Evolutionary conservation across 78 protist species (phyloP), one percentile per base, ranked within the genome.

Genomic region (Carpediemonas membranifera): DNA sequence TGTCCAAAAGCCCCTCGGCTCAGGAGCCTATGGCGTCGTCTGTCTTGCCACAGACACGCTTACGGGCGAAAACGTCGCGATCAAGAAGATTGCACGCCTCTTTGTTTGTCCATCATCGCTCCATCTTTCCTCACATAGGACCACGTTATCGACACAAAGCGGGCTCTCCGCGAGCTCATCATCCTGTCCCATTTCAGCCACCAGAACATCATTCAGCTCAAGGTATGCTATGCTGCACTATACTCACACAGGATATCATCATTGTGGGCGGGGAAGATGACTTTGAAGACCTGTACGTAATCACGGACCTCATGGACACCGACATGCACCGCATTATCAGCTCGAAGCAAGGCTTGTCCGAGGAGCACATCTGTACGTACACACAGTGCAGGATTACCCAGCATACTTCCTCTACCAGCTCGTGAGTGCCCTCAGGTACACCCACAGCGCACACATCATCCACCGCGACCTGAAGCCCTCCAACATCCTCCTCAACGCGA

Each of bases 311-410:
- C 31, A 84, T 93, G 92, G 97, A 94, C 71, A 92, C 96, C 9
- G 98, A 94, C 64, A 74, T 94, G 36, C 82, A 81, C 56, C 73
- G 81, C 54, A 84, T 94, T 67, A 91, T 96, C 66, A 19, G 57
- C 24, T 80, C 93, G 1, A 19, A 39, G 34, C 19, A 50, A 70
- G 43, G 61, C 24, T 77, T 94, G 15, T 36, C 87, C n/a, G 92
- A 86, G 35, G 94, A 92, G n/a, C 99, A 96, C 66, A 39, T 61
- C 39, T 91, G 90, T n/a, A n/a, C n/a, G n/a, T n/a, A n/a, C n/a
- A n/a, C n/a, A n/a, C n/a, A n/a, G n/a, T n/a, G n/a, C n/a, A n/a
- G n/a, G n/a, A n/a, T n/a, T n/a, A n/a, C n/a, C n/a, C n/a, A n/a
- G n/a, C n/a, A 61, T 89, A 85, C 77, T 96, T 94, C 57, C 33